phyloP scores from a whole-genome alignment of 2,329 filamentous ascomycete genomes.

The Zopfia rhizophila region DNA sequence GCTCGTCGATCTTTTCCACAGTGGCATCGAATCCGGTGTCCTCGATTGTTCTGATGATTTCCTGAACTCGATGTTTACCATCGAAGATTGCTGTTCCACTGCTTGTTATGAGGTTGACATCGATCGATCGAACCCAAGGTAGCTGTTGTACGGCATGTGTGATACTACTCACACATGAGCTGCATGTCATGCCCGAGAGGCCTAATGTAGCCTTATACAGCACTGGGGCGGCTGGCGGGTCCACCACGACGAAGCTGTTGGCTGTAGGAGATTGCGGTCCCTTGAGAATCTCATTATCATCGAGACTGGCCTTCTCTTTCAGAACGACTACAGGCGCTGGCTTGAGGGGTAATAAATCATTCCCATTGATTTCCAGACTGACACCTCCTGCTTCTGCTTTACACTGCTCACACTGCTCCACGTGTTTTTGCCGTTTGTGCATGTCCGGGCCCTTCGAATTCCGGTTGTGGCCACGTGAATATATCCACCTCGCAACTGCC shows the following conservation, averaged over 20 bases:
- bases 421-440: conserved; percentile 42
- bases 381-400: conserved; percentile 41
- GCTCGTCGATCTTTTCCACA: conserved; percentile 45
- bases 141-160: conserved; percentile 61
- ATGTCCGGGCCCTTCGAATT: conserved; percentile 31
- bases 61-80: conserved; percentile 54
- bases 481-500: conserved; percentile 43
- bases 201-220: conserved; percentile 55
- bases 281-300: conserved; percentile 16
- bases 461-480: conserved; percentile 17
- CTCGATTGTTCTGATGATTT: conserved; percentile 63
- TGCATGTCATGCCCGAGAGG: conserved; percentile 71
- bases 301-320: conserved; percentile 22
- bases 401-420: conserved; percentile 49
- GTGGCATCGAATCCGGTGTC: conserved; percentile 57
- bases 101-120: conserved; percentile 64
- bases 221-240: conserved; percentile 9
- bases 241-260: conserved; percentile 32
- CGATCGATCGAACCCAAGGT: conserved; percentile 58
- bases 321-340: conserved; percentile 22
- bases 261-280: conserved; percentile 21
- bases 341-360: conserved; percentile 24
- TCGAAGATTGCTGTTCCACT: conserved; percentile 62
- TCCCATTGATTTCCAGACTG: conserved; percentile 17
- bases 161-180: conserved; percentile 64